Base-by-base conservation (phyloP, 495 filamentous ascomycete species). In the Podospora pseudoanserina region DNA sequence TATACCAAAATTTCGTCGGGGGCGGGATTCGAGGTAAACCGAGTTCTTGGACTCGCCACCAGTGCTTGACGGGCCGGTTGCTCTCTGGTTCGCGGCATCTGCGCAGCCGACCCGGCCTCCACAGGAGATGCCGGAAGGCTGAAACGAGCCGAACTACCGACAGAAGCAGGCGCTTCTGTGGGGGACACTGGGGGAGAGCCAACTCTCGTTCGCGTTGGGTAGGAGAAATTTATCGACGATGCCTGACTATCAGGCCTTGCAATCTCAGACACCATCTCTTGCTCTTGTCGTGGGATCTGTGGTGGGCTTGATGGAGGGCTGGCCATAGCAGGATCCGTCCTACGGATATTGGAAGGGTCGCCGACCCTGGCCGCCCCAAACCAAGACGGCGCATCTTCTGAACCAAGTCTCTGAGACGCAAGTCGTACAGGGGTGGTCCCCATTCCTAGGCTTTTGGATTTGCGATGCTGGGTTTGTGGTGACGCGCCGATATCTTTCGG, bases 221-320 rank as follows among this genome's bases (percentile, higher is more conserved):
- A 92, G 6, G 93, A 97, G 73, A 95, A 96, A 78, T 97, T 96
- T 71, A 94, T 82, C 3, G 91, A 93, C 56, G 80, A 82, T 16
- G 81, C 86, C 71, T 86, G 82, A 73, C 88, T 92, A 19, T 79
- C 82, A 13, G 90, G 83, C 65, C 87, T 79, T 11, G 32, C 62
- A 4, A 28, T 67, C 11, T 75, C 74, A 15, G 54, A 3, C 13
- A 26, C 32, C 4, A 71, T 66, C 44, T 70, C 71, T 2, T 71
- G 39, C 39, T 49, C 68, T 9, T 30, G 57, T 5, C 65, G 39
- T 16, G 63, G 58, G 16, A 61, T 20, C 59, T 75, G 75, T 11
- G 76, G 73, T 32, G 76, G 80, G 26, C 72, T 73, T 32, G 72
- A 78, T n/a, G 76, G 75, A 1, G 74, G 75, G 55, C 72, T 77